A percentile compares a stretch with the other conserved stretches of the same genome.
Conservation (phyloP, 2,329 filamentous ascomycete species). For the Nannizzia gypsea region DNA sequence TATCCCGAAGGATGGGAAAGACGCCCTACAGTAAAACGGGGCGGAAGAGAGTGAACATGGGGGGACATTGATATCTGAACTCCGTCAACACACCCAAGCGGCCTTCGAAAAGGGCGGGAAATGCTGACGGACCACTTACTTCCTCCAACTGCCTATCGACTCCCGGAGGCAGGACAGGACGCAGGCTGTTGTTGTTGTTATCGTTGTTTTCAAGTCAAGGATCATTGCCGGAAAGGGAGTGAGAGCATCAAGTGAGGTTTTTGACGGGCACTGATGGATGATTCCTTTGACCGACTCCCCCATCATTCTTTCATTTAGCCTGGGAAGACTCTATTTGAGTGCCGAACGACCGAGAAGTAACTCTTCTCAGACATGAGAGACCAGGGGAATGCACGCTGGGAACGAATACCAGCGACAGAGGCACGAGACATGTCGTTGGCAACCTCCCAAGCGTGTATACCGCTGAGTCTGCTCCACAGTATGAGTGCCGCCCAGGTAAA, state of each 20-base stretch:
- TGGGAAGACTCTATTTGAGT: slow-evolving; percentile 13
- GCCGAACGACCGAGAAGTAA: slow-evolving; percentile 9
- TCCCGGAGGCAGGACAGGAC: slow-evolving; percentile 1
- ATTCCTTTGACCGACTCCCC: background rate
- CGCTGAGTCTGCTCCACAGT: slow-evolving; percentile 4
- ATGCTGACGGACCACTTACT: background rate
- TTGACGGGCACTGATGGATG: background rate
- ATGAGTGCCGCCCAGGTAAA: slow-evolving; percentile 10
- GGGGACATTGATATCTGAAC: background rate
- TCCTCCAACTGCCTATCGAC: background rate
- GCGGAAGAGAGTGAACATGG: background rate
- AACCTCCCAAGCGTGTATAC: slow-evolving; percentile 9
- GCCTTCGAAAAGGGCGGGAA: background rate
- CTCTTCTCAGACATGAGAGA: slow-evolving; percentile 10
- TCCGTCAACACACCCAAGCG: background rate
- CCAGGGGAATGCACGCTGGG: slow-evolving; percentile 3
- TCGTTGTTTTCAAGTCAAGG: too few relatives aligned
- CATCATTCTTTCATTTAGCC: slow-evolving; percentile 8
- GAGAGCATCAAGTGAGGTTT: background rate
- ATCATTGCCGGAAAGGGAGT: background rate
- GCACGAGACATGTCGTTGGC: slow-evolving; percentile 12
- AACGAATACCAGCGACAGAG: slow-evolving; percentile 3
- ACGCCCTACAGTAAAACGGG: background rate
- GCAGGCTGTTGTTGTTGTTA: background rate
- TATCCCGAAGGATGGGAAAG: slow-evolving; percentile 8